Evolutionary conservation across 169 alveolate genomes (phyloP).

Genomic region (Eimeria falciformis): DNA sequence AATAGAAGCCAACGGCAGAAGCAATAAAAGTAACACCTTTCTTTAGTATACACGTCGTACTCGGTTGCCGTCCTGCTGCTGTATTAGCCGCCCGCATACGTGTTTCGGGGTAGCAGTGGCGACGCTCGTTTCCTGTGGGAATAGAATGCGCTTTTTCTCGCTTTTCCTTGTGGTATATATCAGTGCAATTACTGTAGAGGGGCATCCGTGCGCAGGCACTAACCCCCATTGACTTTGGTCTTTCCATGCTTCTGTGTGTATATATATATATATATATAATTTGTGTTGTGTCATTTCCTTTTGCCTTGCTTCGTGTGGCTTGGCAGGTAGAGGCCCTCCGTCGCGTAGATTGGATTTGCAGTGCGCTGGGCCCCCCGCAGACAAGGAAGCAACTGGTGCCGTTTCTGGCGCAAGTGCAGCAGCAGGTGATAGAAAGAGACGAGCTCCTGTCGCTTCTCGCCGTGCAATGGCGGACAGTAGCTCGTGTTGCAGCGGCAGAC

Average conservation of each 20-base stretch:
- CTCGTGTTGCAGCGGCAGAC: constrained; percentile 41
- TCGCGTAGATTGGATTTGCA: constrained; percentile 53
- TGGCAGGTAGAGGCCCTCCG: constrained; percentile 35
- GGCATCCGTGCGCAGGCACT: no score
- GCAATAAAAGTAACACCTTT: constrained; percentile 23
- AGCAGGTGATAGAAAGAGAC: constrained; percentile 1
- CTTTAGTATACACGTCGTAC: no score
- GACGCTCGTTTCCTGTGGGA: no score
- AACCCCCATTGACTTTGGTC: no score
- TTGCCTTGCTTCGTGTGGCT: background rate
- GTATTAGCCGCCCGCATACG: no score
- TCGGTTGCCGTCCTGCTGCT: no score
- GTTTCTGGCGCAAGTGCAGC: constrained; percentile 47
- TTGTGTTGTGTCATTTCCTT: background rate
- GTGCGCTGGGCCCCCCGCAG: constrained; percentile 44
- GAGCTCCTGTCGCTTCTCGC: constrained; percentile 47
- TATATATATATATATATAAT: background rate
- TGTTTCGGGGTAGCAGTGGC: no score
- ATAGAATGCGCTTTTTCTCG: no score
- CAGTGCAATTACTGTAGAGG: no score
- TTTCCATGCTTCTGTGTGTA: no score
- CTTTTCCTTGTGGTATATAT: no score
- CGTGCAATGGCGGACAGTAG: constrained; percentile 73
- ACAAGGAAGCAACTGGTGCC: constrained; percentile 61
- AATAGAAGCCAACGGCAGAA: constrained; percentile 30